These are phyloP conservation scores for Solanum hybrid DNA, from an alignment of 305 asterid species.

Conservation along the genomic window DNA sequence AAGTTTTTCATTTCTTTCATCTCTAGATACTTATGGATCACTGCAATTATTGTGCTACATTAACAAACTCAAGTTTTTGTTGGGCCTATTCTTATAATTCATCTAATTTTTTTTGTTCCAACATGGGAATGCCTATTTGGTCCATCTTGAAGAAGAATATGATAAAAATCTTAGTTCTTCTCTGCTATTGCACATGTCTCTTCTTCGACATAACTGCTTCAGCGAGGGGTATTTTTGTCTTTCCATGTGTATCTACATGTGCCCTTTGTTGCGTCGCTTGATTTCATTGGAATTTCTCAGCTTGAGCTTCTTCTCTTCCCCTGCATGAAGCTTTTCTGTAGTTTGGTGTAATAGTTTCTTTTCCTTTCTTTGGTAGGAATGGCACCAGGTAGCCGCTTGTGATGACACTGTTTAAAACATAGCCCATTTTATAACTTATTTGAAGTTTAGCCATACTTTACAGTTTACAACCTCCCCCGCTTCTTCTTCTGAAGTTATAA, in stretches of 20 bases:
- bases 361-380: not conserved
- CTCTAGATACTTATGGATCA: not conserved
- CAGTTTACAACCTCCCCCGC: not conserved
- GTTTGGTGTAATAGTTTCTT: not conserved
- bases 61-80: not conserved
- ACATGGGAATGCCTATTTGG: not conserved
- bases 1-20: not conserved
- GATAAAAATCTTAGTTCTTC: not conserved
- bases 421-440: not conserved
- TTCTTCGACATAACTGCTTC: not conserved
- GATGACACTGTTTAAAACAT: not conserved
- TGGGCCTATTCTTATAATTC: not conserved
- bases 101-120: not conserved
- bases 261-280: not conserved
- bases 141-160: not conserved
- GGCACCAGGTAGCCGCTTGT: not conserved
- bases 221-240: not conserved
- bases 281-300: not conserved
- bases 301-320: not conserved
- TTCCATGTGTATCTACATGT: not conserved
- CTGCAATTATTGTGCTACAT: not conserved
- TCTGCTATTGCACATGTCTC: not conserved
- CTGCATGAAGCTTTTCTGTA: not conserved
- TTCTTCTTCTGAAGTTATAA: not conserved
- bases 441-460: not conserved